These are phyloP conservation scores for Entomophthora muscae DNA, from an alignment of 371 early-diverging fungal species.

Conservation along the genomic window DNA sequence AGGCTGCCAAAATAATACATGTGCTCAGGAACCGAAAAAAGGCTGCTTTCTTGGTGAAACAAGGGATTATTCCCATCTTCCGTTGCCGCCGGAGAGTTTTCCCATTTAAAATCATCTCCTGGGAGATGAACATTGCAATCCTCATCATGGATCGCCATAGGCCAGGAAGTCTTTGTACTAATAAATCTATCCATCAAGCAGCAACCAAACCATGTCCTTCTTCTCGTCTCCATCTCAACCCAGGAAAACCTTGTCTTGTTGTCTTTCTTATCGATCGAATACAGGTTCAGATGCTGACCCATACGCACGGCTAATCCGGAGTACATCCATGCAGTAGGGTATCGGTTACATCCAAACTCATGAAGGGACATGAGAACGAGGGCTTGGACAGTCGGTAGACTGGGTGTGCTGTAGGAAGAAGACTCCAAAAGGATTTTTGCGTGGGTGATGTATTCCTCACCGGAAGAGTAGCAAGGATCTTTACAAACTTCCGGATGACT, in stretches of 20 bases:
- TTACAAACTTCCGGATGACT: conserved; percentile 16
- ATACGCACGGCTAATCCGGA: conserved; percentile 34
- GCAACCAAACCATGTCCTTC: conserved; percentile 16
- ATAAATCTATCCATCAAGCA: conserved; percentile 8
- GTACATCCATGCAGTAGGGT: conserved; percentile 42
- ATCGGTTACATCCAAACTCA: conserved; percentile 37
- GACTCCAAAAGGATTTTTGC: conserved; percentile 13
- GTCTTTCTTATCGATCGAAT: conserved; percentile 21
- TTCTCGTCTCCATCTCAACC: conserved; percentile 4
- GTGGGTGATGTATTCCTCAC: conserved; percentile 19
- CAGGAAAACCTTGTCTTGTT: conserved; percentile 15
- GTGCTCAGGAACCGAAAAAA: conserved; percentile 4
- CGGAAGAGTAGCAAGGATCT: conserved; percentile 16
- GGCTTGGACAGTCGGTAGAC: conserved; percentile 21
- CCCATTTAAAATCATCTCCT: conserved; percentile 26
- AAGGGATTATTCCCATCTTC: not conserved
- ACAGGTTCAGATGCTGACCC: conserved; percentile 20
- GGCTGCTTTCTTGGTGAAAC: not conserved
- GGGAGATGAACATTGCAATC: conserved; percentile 34
- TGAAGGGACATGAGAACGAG: conserved; percentile 30
- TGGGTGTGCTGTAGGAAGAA: conserved; percentile 28
- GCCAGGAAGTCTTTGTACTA: conserved; percentile 7
- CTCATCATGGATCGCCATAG: conserved; percentile 23
- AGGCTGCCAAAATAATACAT: conserved; percentile 6
- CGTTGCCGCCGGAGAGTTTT: not conserved